Base-by-base conservation (phyloP, 176 grass and related monocot species). In the Aegilops umbellulata region DNA sequence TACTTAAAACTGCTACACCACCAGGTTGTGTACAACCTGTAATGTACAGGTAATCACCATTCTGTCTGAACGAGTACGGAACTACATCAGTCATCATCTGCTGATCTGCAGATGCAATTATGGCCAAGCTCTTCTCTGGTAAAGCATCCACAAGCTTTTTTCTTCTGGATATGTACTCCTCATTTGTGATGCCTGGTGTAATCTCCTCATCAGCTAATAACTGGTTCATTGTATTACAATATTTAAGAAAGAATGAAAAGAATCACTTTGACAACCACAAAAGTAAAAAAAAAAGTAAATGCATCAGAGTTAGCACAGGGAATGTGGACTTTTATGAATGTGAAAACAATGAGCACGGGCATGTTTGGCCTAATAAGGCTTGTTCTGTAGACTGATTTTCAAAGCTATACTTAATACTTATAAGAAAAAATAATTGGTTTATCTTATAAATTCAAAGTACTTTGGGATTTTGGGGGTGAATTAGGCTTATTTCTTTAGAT, bases 31-130 rank as follows among this genome's bases (percentile, higher is more conserved):
- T 61, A 82, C 93, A 95, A 63, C 96, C 96, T 84, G 93, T 98
- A 83, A 98, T 82, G 70, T 98, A 95, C 44, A 91, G 86, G 77
- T 89, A 98, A 83, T 98, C 90, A 49, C 90, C 88, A 90, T 91
- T 91, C 86, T 98, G 96, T 84, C 96, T 86, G 86, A 90, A 98
- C 74, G 93, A 65, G 80, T 98, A 98, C 26, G 96, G 93, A 30
- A 95, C 96, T 79, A 98, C 90, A 84, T 95, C 86, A 12, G 96
- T 98, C 96, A 98, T 98, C 96, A 98, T 95, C 78, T 98, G 93
- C 72, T 94, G 86, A 25, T 91, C 90, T 34, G 93, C 88, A 72
- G 96, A 95, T 20, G 90, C 93, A 87, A 95, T 80, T 44, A 98
- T 92, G 11, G 96, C 96, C 80, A 95, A 70, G 92, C 93, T 95